Percentiles rank a stretch among this genome's conserved stretches.
Conservation (phyloP, 2,329 filamentous ascomycete species). For the Aspergillus niger region DNA sequence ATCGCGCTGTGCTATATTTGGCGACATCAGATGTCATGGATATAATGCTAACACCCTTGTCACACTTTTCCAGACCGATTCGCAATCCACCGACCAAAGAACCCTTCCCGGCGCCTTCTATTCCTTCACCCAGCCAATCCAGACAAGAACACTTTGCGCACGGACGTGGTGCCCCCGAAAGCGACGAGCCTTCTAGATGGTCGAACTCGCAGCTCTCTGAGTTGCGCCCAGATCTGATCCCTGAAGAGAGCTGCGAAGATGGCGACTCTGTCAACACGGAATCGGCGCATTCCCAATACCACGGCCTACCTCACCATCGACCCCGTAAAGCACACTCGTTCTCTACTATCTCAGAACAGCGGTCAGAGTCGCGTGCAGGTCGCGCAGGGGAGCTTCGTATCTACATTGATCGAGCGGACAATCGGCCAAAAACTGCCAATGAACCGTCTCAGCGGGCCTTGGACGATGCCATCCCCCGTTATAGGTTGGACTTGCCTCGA, state of each 20-base stretch:
- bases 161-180: slow-evolving; percentile 28
- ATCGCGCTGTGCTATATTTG: slow-evolving; percentile 15
- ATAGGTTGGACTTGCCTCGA: slow-evolving; percentile 76
- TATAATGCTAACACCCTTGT: slow-evolving; percentile 15
- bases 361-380: slow-evolving; percentile 37
- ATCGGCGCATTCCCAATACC: slow-evolving; percentile 24
- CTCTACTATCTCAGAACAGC: slow-evolving; percentile 70
- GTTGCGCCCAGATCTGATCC: slow-evolving; percentile 31
- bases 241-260: slow-evolving; percentile 29
- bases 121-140: slow-evolving; percentile 59
- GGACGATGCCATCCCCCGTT: slow-evolving; percentile 78
- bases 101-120: slow-evolving; percentile 34
- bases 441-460: slow-evolving; percentile 60
- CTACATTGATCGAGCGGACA: slow-evolving; percentile 72
- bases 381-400: slow-evolving; percentile 73
- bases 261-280: slow-evolving; percentile 26
- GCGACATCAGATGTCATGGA: slow-evolving; percentile 17
- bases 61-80: slow-evolving; percentile 33
- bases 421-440: slow-evolving; percentile 66
- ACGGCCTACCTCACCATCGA: slow-evolving; percentile 25
- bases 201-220: slow-evolving; percentile 47
- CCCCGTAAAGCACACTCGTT: slow-evolving; percentile 72
- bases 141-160: slow-evolving; percentile 57
- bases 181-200: slow-evolving; percentile 39
- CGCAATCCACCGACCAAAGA: slow-evolving; percentile 37